Evolutionary conservation across 2,329 filamentous ascomycete genomes (phyloP).

Genomic region (Ophiobolus disseminans): DNA sequence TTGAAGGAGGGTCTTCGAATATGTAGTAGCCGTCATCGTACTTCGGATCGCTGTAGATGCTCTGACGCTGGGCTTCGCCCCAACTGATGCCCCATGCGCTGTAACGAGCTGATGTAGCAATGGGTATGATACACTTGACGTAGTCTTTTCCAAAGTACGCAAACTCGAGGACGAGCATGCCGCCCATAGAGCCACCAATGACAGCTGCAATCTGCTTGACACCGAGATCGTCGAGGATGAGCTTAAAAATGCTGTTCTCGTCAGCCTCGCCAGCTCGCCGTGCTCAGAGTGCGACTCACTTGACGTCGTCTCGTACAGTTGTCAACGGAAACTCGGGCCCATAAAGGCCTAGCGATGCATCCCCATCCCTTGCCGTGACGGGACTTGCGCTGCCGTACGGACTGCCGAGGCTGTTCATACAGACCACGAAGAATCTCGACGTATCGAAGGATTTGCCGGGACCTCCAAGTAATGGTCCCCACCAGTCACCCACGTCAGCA

Average conservation of each 20-base stretch:
- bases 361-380: slow-evolving; percentile 85
- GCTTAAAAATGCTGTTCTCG: slow-evolving; percentile 71
- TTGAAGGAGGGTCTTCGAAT: slow-evolving; percentile 83
- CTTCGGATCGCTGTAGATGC: slow-evolving; percentile 97
- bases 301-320: slow-evolving; percentile 93
- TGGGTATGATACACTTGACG: slow-evolving; percentile 79
- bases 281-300: slow-evolving; percentile 61
- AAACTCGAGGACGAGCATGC: slow-evolving; percentile 91
- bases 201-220: slow-evolving; percentile 80
- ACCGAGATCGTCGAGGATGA: slow-evolving; percentile 80
- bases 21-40: slow-evolving; percentile 97
- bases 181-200: slow-evolving; percentile 83
- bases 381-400: slow-evolving; percentile 89
- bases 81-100: slow-evolving; percentile 92
- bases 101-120: slow-evolving; percentile 83
- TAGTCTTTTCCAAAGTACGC: slow-evolving; percentile 89
- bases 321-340: slow-evolving; percentile 96
- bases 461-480: slow-evolving; percentile 81
- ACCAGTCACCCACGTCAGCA: slow-evolving; percentile 86
- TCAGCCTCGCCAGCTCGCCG: slow-evolving; percentile 11
- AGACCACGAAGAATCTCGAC: slow-evolving; percentile 83
- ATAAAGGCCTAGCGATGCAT: slow-evolving; percentile 76
- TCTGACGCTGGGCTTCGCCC: slow-evolving; percentile 87
- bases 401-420: slow-evolving; percentile 84
- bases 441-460: slow-evolving; percentile 81